Evolutionary conservation across 2,329 filamentous ascomycete genomes (phyloP).

Genomic region (Colletotrichum eremochloae): DNA sequence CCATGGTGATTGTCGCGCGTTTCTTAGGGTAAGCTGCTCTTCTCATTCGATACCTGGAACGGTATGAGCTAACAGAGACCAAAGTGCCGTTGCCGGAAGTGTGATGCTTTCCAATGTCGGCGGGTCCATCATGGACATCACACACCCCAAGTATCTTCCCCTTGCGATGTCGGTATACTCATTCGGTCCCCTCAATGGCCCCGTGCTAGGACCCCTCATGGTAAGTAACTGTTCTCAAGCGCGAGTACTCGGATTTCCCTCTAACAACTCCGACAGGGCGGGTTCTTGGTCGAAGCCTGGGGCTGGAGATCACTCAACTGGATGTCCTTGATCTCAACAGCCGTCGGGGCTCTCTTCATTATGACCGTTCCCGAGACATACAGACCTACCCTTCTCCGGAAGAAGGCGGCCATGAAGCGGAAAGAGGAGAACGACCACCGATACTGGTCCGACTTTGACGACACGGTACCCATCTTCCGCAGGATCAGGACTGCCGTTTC

Average conservation of each 20-base stretch:
- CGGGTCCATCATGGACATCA: slow-evolving; percentile 72
- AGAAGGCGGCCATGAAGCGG: slow-evolving; percentile 60
- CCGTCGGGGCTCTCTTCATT: slow-evolving; percentile 64
- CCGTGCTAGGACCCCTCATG: slow-evolving; percentile 45
- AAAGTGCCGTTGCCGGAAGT: slow-evolving; percentile 70
- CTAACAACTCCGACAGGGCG: slow-evolving; percentile 50
- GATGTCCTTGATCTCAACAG: slow-evolving; percentile 68
- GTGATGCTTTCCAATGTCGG: slow-evolving; percentile 74
- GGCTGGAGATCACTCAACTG: slow-evolving; percentile 76
- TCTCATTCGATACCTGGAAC: too few relatives aligned
- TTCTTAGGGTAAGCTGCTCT: slow-evolving; percentile 52
- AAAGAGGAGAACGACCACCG: slow-evolving; percentile 64
- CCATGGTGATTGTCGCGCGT: slow-evolving; percentile 66
- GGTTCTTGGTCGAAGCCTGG: slow-evolving; percentile 69
- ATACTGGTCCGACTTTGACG: slow-evolving; percentile 71
- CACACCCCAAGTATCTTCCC: slow-evolving; percentile 70
- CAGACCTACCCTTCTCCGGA: slow-evolving; percentile 64
- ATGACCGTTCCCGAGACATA: slow-evolving; percentile 67
- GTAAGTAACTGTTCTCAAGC: slow-evolving; percentile 45
- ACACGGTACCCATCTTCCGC: slow-evolving; percentile 64
- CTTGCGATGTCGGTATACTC: slow-evolving; percentile 74
- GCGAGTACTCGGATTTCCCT: background rate
- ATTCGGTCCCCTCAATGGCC: slow-evolving; percentile 74
- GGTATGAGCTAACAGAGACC: slow-evolving; percentile 41
- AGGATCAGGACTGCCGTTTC: slow-evolving; percentile 70